Evolutionary conservation across 1,139 yeast species (phyloP).

Genomic region (Diutina sp.): DNA sequence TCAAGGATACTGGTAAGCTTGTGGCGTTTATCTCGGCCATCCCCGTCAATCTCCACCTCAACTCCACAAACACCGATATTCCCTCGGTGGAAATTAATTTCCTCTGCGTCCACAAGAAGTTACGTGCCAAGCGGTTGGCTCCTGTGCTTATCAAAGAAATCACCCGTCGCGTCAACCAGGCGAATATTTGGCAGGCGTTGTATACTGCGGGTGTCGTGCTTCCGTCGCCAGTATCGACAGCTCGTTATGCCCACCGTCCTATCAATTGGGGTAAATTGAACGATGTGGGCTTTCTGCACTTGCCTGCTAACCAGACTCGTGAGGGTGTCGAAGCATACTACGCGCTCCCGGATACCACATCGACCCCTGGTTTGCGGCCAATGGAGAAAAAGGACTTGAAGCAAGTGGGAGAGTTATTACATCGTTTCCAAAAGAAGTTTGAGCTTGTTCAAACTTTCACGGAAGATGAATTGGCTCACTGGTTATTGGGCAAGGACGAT

Average conservation of each 20-base stretch:
- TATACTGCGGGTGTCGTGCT: conserved; percentile 87
- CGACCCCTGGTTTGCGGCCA: conserved; percentile 49
- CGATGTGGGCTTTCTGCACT: conserved; percentile 78
- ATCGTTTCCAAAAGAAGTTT: conserved; percentile 51
- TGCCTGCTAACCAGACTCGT: conserved; percentile 67
- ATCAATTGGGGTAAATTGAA: conserved; percentile 81
- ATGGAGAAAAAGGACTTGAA: conserved; percentile 52
- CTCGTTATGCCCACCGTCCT: conserved; percentile 91
- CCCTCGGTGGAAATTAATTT: conserved; percentile 85
- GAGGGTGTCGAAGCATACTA: conserved; percentile 75
- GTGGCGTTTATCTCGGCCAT: conserved; percentile 91
- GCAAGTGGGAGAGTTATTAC: conserved; percentile 46
- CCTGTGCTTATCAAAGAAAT: conserved; percentile 91
- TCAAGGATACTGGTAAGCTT: conserved; percentile 56
- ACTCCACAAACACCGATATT: conserved; percentile 33
- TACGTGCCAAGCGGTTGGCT: conserved; percentile 86
- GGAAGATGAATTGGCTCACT: conserved; percentile 65
- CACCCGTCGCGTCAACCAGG: conserved; percentile 79
- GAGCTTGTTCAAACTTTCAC: conserved; percentile 62
- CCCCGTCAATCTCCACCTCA: conserved; percentile 60
- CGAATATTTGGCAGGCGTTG: conserved; percentile 89
- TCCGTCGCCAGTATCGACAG: conserved; percentile 86
- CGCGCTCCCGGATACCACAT: conserved; percentile 51
- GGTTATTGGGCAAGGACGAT: conserved; percentile 49
- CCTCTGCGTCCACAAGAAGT: conserved; percentile 84